Conservation (phyloP, 495 filamentous ascomycete species). For the Lasiosphaeriaceae sp. region DNA sequence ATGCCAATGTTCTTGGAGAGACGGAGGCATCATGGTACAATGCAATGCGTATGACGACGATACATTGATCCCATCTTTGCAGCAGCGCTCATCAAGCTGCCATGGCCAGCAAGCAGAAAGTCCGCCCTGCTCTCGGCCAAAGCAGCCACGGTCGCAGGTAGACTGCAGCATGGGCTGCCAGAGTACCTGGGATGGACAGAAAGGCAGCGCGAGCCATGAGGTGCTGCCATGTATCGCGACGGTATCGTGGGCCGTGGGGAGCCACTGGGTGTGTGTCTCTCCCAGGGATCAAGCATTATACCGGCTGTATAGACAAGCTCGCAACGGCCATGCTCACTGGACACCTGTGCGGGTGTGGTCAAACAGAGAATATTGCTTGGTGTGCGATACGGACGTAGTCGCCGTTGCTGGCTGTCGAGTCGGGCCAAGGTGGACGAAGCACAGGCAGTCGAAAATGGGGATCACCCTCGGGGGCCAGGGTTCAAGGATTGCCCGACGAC, state of each 20-base stretch:
- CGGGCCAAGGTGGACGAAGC: conserved; percentile 6
- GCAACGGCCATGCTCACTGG: background rate
- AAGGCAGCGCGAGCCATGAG: too few species aligned
- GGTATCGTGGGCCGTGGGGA: too few species aligned
- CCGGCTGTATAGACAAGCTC: background rate
- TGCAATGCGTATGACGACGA: too few species aligned
- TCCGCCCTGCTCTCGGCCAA: conserved; percentile 2
- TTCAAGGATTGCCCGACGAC: conserved; percentile 11
- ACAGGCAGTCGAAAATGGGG: conserved; percentile 2
- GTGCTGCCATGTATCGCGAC: too few species aligned
- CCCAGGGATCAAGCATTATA: conserved; percentile 23
- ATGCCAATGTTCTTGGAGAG: too few species aligned
- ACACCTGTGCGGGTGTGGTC: conserved; percentile 21
- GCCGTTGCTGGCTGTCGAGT: conserved; percentile 13
- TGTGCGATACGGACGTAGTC: conserved; percentile 31
- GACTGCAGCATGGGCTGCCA: conserved; percentile 7
- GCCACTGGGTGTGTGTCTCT: background rate
- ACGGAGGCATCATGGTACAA: too few species aligned
- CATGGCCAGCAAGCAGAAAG: background rate
- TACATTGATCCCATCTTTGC: background rate
- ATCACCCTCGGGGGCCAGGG: conserved; percentile 4
- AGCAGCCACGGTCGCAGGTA: conserved; percentile 16
- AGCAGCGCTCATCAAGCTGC: background rate
- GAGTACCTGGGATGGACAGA: conserved; percentile 1
- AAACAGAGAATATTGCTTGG: conserved; percentile 27